Evolutionary conservation across 306 rosid genomes (phyloP).

Genomic region (Prunus kanzakura): DNA sequence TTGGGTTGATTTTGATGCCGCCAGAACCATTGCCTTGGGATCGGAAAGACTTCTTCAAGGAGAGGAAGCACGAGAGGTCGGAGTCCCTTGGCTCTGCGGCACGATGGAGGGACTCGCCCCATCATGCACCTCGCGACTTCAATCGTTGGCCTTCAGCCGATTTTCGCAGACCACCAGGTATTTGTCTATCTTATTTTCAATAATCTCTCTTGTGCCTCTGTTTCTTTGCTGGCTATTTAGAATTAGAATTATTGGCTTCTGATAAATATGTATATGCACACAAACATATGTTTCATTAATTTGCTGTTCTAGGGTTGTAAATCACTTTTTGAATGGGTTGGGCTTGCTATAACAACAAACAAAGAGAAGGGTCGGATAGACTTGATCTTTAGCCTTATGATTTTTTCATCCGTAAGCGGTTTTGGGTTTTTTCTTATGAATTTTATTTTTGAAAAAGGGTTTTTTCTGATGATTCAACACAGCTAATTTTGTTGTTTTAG

Average conservation of each 20-base stretch:
- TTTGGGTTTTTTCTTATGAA: not conserved
- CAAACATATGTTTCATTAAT: not conserved
- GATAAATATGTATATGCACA: not conserved
- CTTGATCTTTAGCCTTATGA: not conserved
- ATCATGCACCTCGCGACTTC: conserved; percentile 67
- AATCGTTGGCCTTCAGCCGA: conserved; percentile 80
- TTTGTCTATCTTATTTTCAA: not conserved
- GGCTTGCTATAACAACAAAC: not conserved
- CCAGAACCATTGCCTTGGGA: conserved; percentile 97
- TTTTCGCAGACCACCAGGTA: conserved; percentile 78
- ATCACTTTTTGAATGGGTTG: not conserved
- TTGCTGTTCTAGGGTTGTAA: not conserved
- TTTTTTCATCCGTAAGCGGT: not conserved
- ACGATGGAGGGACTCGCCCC: conserved; percentile 93
- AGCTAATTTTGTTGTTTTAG: not conserved
- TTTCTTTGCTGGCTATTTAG: not conserved
- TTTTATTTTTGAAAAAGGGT: too few relatives aligned
- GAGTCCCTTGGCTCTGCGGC: conserved; percentile 72
- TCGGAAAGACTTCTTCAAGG: conserved; percentile 95
- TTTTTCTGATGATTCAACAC: not conserved
- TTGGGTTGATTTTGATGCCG: conserved; percentile 93
- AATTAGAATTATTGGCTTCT: not conserved
- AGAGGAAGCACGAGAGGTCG: conserved; percentile 98
- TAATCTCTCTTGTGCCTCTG: not conserved
- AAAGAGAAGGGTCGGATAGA: not conserved